Conservation (phyloP, 2,329 filamentous ascomycete genomes). For the Pestalotiopsis sp. region DNA sequence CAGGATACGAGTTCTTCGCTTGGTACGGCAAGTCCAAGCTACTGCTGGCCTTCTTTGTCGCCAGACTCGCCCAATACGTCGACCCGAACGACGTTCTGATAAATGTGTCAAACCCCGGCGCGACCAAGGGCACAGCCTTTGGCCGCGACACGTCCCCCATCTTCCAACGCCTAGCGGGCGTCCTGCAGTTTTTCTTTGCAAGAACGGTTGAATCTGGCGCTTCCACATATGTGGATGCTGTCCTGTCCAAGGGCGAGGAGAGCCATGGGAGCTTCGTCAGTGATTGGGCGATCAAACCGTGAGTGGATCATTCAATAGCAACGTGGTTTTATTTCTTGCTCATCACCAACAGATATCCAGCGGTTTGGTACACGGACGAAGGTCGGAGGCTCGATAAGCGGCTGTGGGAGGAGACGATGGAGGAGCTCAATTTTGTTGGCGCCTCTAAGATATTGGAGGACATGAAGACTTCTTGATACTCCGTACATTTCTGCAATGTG, state of each 20-base stretch:
- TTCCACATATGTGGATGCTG: conserved; percentile 18
- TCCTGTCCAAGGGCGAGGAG: conserved; percentile 18
- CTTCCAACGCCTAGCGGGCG: not conserved
- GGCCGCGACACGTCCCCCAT: conserved; percentile 8
- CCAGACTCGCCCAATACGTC: conserved; percentile 48
- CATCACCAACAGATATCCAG: too few species aligned
- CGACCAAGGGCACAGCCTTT: conserved; percentile 17
- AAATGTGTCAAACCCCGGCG: conserved; percentile 23
- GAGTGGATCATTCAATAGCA: not conserved
- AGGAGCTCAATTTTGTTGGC: too few species aligned
- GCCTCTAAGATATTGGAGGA: too few species aligned
- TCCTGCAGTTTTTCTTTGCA: not conserved
- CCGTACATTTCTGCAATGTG: too few species aligned
- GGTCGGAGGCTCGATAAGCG: too few species aligned
- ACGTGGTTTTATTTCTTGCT: too few species aligned
- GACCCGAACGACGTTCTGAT: conserved; percentile 20
- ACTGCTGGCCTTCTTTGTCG: conserved; percentile 82
- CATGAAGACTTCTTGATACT: too few species aligned
- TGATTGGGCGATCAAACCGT: conserved; percentile 19
- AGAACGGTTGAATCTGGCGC: not conserved
- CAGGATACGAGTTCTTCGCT: conserved; percentile 47
- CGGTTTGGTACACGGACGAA: too few species aligned
- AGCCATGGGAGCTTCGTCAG: conserved; percentile 17
- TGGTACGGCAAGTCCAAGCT: conserved; percentile 26
- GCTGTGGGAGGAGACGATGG: too few species aligned